A percentile compares a stretch with the other conserved stretches of the same genome.
phyloP scores from a whole-genome alignment of 2,329 filamentous ascomycete genomes.

The Raffaelea albimanens region DNA sequence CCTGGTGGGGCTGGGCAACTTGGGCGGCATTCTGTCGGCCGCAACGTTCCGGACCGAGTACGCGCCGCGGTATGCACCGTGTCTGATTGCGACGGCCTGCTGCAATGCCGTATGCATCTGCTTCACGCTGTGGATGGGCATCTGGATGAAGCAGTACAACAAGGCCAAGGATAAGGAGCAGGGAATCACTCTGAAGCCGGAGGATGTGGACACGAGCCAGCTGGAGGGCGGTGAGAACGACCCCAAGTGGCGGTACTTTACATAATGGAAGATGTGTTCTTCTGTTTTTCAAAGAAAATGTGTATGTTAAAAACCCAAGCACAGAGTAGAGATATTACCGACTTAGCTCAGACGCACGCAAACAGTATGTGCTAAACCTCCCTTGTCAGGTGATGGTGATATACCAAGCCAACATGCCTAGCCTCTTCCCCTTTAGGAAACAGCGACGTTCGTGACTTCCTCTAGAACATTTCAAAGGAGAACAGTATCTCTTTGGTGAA shows the following conservation, averaged over 20 bases:
- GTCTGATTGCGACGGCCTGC: neutral
- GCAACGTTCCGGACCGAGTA: conserved; percentile 13
- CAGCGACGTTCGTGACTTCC: too few species aligned
- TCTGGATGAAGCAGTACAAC: conserved; percentile 2
- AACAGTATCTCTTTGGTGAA: too few species aligned
- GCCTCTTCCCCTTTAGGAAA: too few species aligned
- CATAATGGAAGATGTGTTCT: too few species aligned
- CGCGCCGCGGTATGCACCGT: conserved; percentile 11
- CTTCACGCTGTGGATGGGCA: neutral
- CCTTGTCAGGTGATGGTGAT: too few species aligned
- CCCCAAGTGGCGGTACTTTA: conserved; percentile 1
- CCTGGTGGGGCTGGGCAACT: conserved; percentile 14
- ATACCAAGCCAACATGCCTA: too few species aligned
- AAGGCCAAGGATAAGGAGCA: neutral
- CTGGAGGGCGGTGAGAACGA: neutral
- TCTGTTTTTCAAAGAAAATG: too few species aligned
- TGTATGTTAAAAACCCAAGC: too few species aligned
- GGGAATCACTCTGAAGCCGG: neutral
- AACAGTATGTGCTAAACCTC: too few species aligned
- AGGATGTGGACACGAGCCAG: conserved; percentile 1
- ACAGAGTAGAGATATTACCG: too few species aligned
- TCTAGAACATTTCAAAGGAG: too few species aligned
- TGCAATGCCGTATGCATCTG: conserved; percentile 1
- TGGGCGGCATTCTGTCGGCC: conserved; percentile 12
- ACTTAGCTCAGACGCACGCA: too few species aligned